These are phyloP conservation scores for Colletotrichum siamense DNA, from an alignment of 2,329 filamentous ascomycete genomes.

Conservation along the genomic window DNA sequence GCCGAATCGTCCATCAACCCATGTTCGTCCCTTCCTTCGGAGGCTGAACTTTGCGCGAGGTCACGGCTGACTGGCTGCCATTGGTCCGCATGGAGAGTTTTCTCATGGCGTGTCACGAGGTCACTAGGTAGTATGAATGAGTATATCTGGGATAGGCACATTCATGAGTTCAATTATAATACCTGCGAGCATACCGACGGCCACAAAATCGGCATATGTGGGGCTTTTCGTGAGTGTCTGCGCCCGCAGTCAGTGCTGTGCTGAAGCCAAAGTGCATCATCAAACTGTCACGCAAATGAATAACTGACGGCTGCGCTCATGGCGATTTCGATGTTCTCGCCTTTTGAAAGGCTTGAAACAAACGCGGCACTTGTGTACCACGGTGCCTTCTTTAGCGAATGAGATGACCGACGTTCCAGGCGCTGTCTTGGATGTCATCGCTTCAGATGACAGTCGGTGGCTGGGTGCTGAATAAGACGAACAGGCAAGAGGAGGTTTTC, in stretches of 20 bases:
- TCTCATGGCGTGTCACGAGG: background rate
- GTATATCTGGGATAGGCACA: background rate
- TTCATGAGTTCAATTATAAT: background rate
- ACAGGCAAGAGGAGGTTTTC: background rate
- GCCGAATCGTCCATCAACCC: background rate
- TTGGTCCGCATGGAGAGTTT: background rate
- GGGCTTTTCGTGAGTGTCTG: background rate
- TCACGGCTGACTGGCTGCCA: background rate
- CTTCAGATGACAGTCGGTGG: background rate
- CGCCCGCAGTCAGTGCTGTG: background rate
- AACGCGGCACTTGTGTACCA: background rate
- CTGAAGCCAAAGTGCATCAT: background rate
- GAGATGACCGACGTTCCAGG: background rate
- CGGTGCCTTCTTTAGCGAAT: background rate
- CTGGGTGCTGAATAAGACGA: background rate
- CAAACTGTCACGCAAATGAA: background rate
- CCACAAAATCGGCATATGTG: background rate
- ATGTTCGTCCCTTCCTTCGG: background rate
- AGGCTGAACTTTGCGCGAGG: background rate
- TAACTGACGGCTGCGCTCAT: background rate
- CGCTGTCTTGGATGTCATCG: background rate
- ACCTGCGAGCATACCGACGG: background rate
- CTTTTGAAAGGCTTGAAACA: background rate
- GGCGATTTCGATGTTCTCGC: background rate
- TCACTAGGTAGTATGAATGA: background rate